Base-by-base conservation (phyloP, 352 stramenopile genomes). In the Phytophthora macrochlamydospora region DNA sequence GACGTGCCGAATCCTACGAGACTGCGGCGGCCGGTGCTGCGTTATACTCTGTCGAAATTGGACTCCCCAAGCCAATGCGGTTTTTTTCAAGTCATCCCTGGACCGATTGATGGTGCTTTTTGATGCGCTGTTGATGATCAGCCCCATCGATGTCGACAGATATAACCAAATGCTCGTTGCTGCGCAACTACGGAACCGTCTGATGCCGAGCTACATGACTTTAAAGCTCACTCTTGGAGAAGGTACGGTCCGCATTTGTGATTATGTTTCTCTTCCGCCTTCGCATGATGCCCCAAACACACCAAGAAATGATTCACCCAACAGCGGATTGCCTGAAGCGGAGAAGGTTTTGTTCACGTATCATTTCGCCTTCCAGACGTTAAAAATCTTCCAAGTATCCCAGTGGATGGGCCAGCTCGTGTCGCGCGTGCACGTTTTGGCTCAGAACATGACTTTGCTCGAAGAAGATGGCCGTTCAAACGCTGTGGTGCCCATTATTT, bases 51-150 rank as follows among this genome's bases (percentile, higher is more conserved):
- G 57, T 94, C 29, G 73, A 88, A 43, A 81, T 96, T 13, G 54
- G 55, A 0, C 74, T 96, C 7, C 85, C 85, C 2, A 74, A 31
- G 81, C 87, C 0, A 84, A 66, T 24, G 67, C 89, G 31, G 67
- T 83, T 6, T n/a, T 96, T 37, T 79, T 78, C 33, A 94, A 94
- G 59, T 56, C 76, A 4, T 88, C 83, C 9, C 70, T 93, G 46
- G 85, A 92, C 56, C 83, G 89, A 2, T 67, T 96, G 43, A 90
- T 96, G 80, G 78, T 96, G 28, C 66, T 96, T 2, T 92, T 93
- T 61, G 89, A 96, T 59, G 85, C 87, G 9, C 67, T 96, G 1
- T 55, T 96, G 61, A 89, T 91, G 79, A 96, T 96, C 49, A 95
- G 93, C 60, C 89, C 89, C 1, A 90, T 95, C 38, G 89, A 96